Evolutionary conservation across 306 rosid species (phyloP), one percentile per base, ranked within the genome.

Genomic region (Hylodesmum podocarpum): DNA sequence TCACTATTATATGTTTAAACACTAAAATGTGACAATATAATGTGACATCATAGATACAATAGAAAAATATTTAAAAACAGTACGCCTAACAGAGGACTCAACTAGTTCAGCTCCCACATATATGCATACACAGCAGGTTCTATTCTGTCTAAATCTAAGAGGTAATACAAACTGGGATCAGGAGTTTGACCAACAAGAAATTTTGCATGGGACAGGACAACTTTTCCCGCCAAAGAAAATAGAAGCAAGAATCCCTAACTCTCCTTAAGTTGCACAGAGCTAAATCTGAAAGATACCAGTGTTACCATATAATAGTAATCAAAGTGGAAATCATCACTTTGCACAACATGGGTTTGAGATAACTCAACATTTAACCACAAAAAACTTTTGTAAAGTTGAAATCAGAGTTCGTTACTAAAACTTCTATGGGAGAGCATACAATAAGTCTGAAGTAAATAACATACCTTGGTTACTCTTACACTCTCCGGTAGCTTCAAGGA

Each of bases 401-500:
- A 11, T 43, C 6, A 22, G 15, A 36, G 31, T 79, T 33, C 12
- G 34, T 25, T 33, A 65, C 27, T 62, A 40, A 63, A 75, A 36
- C 39, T 47, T 37, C 27, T 28, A 43, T 18, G 12, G 25, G 15
- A 46, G 66, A 27, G 8, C 40, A 40, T 40, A 54, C 43, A 53
- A 80, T 73, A 65, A 14, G 31, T 62, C 25, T 43, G 70, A 61
- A 46, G 69, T 27, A 50, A 59, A 65, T 50, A 53, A 25, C 72
- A 72, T 73, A 92, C 99, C 97, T 92, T 95, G 53, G 80, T 89
- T 8, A 87, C 96, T 81, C 97, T 84, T 3, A 90, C 53, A 72
- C 88, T 92, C 82, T 94, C 98, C 4, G 96, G 96, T 25, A 94
- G 92, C 92, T 93, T 94, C 89, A 87, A 81, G 76, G 98, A 92